Evolutionary conservation across 192 early-diverging fungal species (phyloP).

Genomic region (Linnemannia zychae): DNA sequence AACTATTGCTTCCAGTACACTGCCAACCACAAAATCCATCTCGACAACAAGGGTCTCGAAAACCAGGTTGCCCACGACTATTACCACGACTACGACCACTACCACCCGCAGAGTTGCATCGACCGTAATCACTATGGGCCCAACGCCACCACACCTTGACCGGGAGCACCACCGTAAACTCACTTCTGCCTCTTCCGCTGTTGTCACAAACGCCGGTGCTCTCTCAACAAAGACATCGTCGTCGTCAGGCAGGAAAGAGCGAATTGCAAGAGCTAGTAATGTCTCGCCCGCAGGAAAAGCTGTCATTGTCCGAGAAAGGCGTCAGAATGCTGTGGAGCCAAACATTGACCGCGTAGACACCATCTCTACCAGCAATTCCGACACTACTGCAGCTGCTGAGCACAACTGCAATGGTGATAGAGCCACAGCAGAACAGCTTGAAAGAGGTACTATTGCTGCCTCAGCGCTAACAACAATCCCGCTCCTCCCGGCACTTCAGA

Average conservation of each 20-base stretch:
- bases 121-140: constrained; percentile 3
- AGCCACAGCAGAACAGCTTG: not conserved
- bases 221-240: not conserved
- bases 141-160: constrained; percentile 4
- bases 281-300: not conserved
- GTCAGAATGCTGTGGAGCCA: too few relatives aligned
- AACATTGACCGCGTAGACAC: not conserved
- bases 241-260: not conserved
- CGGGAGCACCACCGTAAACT: constrained; percentile 15
- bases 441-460: not conserved
- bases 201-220: not conserved
- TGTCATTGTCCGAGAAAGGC: not conserved
- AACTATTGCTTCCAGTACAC: not conserved
- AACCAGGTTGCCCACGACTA: constrained; percentile 13
- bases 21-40: not conserved
- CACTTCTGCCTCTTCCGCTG: not conserved
- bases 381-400: not conserved
- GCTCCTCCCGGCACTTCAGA: not conserved
- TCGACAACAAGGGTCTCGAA: constrained; percentile 10
- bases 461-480: not conserved
- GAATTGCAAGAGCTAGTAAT: not conserved
- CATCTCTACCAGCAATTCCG: not conserved
- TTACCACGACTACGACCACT: constrained; percentile 20
- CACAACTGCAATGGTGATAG: not conserved
- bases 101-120: constrained; percentile 19